Evolutionary conservation across 2,329 filamentous ascomycete genomes (phyloP).

Genomic region (Exophiala mesophila): DNA sequence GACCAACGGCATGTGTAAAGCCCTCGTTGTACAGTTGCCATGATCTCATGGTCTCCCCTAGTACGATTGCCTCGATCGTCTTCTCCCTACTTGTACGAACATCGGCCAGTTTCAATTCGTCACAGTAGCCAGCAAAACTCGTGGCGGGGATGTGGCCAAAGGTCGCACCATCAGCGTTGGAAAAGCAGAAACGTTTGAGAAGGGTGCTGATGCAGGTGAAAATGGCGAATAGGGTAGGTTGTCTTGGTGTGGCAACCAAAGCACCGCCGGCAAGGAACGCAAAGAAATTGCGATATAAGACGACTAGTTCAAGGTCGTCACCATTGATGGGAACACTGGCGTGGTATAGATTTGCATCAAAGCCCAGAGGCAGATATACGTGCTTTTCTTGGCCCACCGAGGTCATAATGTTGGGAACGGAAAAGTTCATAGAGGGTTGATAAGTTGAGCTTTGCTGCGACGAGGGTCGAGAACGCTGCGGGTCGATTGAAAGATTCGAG

Average conservation of each 20-base stretch:
- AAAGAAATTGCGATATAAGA: slow-evolving; percentile 60
- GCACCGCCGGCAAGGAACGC: slow-evolving; percentile 60
- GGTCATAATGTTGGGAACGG: slow-evolving; percentile 12
- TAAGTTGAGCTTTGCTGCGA: slow-evolving; percentile 29
- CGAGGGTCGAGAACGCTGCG: slow-evolving; percentile 29
- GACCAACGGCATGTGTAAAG: slow-evolving; percentile 85
- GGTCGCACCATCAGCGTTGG: slow-evolving; percentile 59
- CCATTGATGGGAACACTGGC: slow-evolving; percentile 32
- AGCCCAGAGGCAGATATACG: slow-evolving; percentile 54
- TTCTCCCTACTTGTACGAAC: slow-evolving; percentile 78
- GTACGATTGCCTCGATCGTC: slow-evolving; percentile 80
- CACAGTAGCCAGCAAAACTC: slow-evolving; percentile 58
- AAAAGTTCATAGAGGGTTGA: slow-evolving; percentile 23
- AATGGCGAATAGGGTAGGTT: slow-evolving; percentile 53
- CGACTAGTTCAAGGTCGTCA: slow-evolving; percentile 53
- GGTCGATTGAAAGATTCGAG: slow-evolving; percentile 28
- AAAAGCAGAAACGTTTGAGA: slow-evolving; percentile 55
- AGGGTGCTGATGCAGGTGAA: slow-evolving; percentile 58
- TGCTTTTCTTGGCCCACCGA: slow-evolving; percentile 13
- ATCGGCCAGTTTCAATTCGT: slow-evolving; percentile 72
- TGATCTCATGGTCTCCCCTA: slow-evolving; percentile 82
- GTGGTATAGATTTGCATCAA: slow-evolving; percentile 47
- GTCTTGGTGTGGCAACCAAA: slow-evolving; percentile 53
- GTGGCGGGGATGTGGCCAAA: slow-evolving; percentile 56
- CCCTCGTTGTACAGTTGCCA: slow-evolving; percentile 82